Evolutionary conservation across 768 basidiomycete species (phyloP), one percentile per base, ranked within the genome.

Genomic region (Kwoniella shandongensis): DNA sequence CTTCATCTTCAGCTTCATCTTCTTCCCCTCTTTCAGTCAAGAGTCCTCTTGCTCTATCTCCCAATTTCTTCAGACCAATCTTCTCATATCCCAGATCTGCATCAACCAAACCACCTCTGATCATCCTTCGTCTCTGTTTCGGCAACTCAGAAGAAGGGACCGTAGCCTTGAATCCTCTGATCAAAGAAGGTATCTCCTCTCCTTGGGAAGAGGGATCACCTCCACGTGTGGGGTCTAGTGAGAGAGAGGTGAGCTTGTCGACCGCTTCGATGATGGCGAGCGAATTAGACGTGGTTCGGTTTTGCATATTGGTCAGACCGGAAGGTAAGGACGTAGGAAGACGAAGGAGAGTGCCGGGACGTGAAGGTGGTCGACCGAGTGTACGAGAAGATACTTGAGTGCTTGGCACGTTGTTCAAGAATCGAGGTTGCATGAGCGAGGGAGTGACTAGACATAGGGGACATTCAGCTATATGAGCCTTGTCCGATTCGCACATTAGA

Each of bases 141-240:
- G 89, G 82, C 71, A 85, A 83, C 65, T 91, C 88, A 36, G 92
- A 84, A 70, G 88, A 88, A 12, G 94, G 94, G 40, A 96, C 88
- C 1, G 94, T 97, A 17, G 94, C 94, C 69, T 89, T 88, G 77
- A 97, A 98, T 0, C 94, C 94, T 42, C 87, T 84, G 39, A 96
- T 79, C 30, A 98, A 80, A 67, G 63, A 62, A 13, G 70, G 63
- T 27, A 42, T 47, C 35, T 62, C 63, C 47, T 62, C 32, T 26
- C 60, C 38, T 22, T 45, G 10, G 5, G 30, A 35, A 15, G 36
- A 30, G 29, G 51, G 20, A 15, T 52, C 2, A 25, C 38, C 17
- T 20, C n/a, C n/a, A n/a, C 48, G 41, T 44, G 47, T 35, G 29
- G 51, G 44, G 38, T 54, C 70, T 32, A 66, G 59, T 10, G 61